Evolutionary conservation across 1,284 basidiomycete species (phyloP).

Genomic region (Malassezia restricta): DNA sequence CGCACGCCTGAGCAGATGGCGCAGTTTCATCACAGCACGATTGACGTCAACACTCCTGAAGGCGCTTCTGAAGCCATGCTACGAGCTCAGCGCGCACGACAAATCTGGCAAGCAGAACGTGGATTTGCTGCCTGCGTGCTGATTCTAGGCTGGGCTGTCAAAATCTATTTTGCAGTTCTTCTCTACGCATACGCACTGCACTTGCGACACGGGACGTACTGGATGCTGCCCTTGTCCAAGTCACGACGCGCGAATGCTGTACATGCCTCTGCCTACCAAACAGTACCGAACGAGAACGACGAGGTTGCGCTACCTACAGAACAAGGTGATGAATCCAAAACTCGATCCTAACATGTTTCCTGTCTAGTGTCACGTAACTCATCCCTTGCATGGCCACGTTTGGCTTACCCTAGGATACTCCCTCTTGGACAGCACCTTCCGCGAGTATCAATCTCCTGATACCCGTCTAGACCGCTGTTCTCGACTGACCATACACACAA

Average conservation of each 20-base stretch:
- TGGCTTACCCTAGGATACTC: constrained; percentile 1
- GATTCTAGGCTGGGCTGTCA: constrained; percentile 69
- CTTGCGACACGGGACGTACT: constrained; percentile 80
- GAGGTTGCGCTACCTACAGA: constrained; percentile 2
- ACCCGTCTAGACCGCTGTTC: constrained; percentile 11
- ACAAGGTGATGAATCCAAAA: neutral
- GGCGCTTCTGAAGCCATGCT: constrained; percentile 38
- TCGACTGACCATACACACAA: neutral
- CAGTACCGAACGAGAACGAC: constrained; percentile 6
- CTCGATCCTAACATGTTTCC: neutral
- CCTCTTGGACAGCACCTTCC: constrained; percentile 14
- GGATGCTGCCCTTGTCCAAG: constrained; percentile 58
- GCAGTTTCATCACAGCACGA: constrained; percentile 33
- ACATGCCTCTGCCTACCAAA: constrained; percentile 12
- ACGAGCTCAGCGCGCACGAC: constrained; percentile 24
- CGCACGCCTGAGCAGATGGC: constrained; percentile 29
- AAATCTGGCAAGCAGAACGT: constrained; percentile 78
- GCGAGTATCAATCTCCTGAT: neutral
- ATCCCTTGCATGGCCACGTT: neutral
- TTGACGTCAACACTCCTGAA: constrained; percentile 23
- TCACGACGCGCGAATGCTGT: constrained; percentile 14
- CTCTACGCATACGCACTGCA: constrained; percentile 90
- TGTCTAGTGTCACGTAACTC: neutral
- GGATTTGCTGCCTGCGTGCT: constrained; percentile 66
- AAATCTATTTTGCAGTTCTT: constrained; percentile 82